Percentiles rank a stretch among this genome's conserved stretches.
phyloP scores from a whole-genome alignment of 768 basidiomycete genomes.

The Arthromyces matolae region DNA sequence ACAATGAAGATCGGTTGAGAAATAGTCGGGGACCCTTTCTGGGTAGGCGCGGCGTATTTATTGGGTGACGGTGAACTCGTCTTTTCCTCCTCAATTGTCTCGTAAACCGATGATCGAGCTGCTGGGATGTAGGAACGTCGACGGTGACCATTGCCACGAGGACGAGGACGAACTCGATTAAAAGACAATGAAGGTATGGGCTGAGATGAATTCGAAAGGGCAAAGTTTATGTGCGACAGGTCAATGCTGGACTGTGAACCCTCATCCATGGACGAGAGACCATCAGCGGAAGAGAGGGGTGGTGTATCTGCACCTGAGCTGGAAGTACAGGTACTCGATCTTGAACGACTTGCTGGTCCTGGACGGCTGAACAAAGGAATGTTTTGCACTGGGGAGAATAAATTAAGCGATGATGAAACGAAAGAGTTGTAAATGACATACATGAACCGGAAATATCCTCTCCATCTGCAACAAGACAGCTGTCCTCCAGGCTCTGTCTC shows the following conservation, averaged over 20 bases:
- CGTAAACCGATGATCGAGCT: constrained; percentile 68
- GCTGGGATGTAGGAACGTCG: constrained; percentile 64
- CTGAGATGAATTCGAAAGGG: constrained; percentile 53
- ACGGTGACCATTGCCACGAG: constrained; percentile 65
- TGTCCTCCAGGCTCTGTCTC: constrained; percentile 66
- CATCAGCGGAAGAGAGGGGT: constrained; percentile 65
- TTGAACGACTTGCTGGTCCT: constrained; percentile 43
- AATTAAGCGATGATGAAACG: too few species aligned
- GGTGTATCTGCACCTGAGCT: constrained; percentile 71
- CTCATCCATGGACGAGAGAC: constrained; percentile 57
- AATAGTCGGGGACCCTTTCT: constrained; percentile 34
- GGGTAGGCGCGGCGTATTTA: constrained; percentile 16
- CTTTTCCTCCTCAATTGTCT: constrained; percentile 75
- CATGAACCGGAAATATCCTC: constrained; percentile 55
- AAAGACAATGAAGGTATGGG: constrained; percentile 43
- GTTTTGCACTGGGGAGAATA: constrained; percentile 44
- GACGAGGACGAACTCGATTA: constrained; percentile 44
- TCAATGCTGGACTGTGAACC: constrained; percentile 81
- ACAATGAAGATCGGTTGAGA: too few species aligned
- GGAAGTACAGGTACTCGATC: constrained; percentile 66
- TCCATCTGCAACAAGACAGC: constrained; percentile 59
- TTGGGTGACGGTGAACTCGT: constrained; percentile 30
- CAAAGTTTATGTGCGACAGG: constrained; percentile 52
- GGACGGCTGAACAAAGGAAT: constrained; percentile 64
- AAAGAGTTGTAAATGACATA: too few species aligned